Percentiles rank a stretch among this genome's conserved stretches.
These are phyloP conservation scores for Monosporascus sp. DNA, from an alignment of 2,329 filamentous ascomycete genomes.

Conservation along the genomic window DNA sequence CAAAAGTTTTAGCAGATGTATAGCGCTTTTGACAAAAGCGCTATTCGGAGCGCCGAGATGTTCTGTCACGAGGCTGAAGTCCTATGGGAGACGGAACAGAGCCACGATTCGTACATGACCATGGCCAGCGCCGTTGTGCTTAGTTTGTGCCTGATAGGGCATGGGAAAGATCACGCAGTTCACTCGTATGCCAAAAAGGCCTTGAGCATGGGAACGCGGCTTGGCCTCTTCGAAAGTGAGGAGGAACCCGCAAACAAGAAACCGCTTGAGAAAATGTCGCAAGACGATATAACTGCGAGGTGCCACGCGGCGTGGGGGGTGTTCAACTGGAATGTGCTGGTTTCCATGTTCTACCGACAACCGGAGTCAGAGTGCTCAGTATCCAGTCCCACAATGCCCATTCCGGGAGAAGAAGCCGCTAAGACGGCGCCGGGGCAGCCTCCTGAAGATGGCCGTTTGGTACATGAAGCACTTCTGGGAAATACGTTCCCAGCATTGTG, in stretches of 20 bases:
- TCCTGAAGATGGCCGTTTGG: conserved; percentile 9
- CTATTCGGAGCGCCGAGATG: conserved; percentile 6
- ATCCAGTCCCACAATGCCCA: conserved; percentile 17
- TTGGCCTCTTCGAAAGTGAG: conserved; percentile 24
- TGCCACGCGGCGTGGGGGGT: conserved; percentile 28
- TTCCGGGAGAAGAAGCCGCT: conserved; percentile 10
- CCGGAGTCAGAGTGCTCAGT: conserved; percentile 21
- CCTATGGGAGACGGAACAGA: conserved; percentile 16
- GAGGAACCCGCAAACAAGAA: background rate
- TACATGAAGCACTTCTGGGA: conserved; percentile 6
- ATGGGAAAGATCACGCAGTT: conserved; percentile 30
- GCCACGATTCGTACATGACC: conserved; percentile 17
- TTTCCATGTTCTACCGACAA: conserved; percentile 28
- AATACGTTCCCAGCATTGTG: conserved; percentile 27
- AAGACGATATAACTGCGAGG: conserved; percentile 8
- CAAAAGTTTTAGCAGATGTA: conserved; percentile 29
- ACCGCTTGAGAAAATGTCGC: conserved; percentile 7
- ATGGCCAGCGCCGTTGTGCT: conserved; percentile 29
- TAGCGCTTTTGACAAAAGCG: conserved; percentile 21
- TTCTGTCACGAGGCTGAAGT: conserved; percentile 25
- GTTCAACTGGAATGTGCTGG: conserved; percentile 34
- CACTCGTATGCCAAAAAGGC: conserved; percentile 25
- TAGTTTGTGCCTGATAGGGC: conserved; percentile 28
- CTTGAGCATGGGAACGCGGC: conserved; percentile 22
- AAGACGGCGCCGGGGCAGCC: background rate